Conservation (phyloP, 1,284 basidiomycete species). For the Cronartium quercuum region DNA sequence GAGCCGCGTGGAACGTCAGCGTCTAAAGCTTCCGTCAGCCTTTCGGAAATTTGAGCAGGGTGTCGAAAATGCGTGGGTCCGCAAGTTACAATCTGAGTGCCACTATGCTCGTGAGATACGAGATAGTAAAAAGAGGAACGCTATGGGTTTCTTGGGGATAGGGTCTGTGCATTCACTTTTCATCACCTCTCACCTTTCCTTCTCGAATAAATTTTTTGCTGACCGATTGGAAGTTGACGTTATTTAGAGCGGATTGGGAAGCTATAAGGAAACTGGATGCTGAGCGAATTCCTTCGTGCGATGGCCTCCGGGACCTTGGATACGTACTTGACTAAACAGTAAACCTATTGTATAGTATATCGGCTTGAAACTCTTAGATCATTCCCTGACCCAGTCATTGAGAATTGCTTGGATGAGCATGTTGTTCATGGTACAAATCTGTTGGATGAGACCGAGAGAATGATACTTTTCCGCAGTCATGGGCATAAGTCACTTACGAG, state of each 20-base stretch:
- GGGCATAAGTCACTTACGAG: too few species aligned
- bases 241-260: conserved; percentile 35
- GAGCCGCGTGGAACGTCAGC: background rate
- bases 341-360: background rate
- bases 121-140: conserved; percentile 10
- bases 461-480: too few species aligned
- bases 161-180: conserved; percentile 1
- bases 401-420: too few species aligned
- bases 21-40: conserved; percentile 3
- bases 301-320: conserved; percentile 20
- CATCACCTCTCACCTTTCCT: background rate
- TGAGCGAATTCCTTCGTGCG: conserved; percentile 31
- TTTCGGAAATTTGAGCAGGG: conserved; percentile 13
- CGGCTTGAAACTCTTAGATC: too few species aligned
- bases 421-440: too few species aligned
- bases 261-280: conserved; percentile 26
- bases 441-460: too few species aligned
- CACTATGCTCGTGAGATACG: background rate
- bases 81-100: conserved; percentile 29
- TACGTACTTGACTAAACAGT: conserved; percentile 14
- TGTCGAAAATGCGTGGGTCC: conserved; percentile 22
- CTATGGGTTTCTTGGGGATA: conserved; percentile 30
- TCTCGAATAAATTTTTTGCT: background rate
- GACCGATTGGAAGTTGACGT: background rate
- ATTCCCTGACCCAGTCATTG: too few species aligned